phyloP scores from a whole-genome alignment of 345 rosid species.

The Sapria himalayana region DNA sequence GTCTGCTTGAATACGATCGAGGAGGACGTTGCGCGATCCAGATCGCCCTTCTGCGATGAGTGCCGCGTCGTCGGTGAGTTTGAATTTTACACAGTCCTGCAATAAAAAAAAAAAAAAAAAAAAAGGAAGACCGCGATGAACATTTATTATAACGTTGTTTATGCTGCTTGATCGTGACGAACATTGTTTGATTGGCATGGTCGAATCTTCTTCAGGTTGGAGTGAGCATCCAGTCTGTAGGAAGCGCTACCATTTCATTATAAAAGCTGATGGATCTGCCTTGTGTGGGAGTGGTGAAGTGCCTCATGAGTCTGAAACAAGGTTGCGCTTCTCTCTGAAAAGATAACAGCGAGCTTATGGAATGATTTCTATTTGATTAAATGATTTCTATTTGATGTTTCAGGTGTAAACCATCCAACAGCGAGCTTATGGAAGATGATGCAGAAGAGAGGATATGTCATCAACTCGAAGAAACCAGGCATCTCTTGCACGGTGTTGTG shows the following conservation, averaged over 20 bases:
- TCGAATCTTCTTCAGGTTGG: constrained; percentile 42
- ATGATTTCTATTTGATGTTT: no score
- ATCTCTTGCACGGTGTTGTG: constrained; percentile 47
- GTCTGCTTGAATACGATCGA: constrained; percentile 36
- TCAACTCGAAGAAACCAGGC: constrained; percentile 43
- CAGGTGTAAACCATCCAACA: constrained; percentile 38
- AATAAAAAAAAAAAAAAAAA: no score
- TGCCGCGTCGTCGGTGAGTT: constrained; percentile 72
- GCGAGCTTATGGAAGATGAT: constrained; percentile 22
- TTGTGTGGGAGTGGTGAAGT: constrained; percentile 36
- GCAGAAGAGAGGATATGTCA: constrained; percentile 42
- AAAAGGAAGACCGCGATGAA: no score
- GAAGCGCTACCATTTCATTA: constrained; percentile 50
- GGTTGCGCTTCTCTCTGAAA: constrained; percentile 14
- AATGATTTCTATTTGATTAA: no score
- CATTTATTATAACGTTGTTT: no score
- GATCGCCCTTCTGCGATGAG: constrained; percentile 57
- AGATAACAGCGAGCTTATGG: no score
- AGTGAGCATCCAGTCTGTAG: constrained; percentile 49
- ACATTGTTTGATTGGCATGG: no score
- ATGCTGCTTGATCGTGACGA: no score
- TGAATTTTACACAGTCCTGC: no score
- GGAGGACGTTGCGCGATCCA: constrained; percentile 57
- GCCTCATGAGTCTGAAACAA: constrained; percentile 29
- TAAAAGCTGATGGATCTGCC: constrained; percentile 40